Conservation (phyloP, 2,329 filamentous ascomycete genomes). For the Paraphoma sp. region DNA sequence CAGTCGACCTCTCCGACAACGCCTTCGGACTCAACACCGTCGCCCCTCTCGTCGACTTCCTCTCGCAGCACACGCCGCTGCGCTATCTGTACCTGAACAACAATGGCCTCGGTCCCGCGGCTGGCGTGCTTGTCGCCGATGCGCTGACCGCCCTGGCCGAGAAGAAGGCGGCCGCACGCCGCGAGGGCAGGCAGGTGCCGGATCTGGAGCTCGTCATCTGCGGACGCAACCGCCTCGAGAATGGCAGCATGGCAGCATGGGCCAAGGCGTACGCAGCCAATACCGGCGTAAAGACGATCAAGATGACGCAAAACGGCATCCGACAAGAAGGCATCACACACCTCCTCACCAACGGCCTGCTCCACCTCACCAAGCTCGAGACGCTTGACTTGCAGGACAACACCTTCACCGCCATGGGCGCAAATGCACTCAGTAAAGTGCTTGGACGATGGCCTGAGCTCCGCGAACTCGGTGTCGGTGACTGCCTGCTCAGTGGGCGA, state of each 20-base stretch:
- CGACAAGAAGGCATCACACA: slow-evolving; percentile 88
- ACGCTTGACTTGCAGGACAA: slow-evolving; percentile 95
- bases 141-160: slow-evolving; percentile 82
- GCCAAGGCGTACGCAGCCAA: slow-evolving; percentile 85
- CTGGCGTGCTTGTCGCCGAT: slow-evolving; percentile 87
- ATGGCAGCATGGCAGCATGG: slow-evolving; percentile 96
- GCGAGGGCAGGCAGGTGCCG: slow-evolving; percentile 74
- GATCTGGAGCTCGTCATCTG: slow-evolving; percentile 96
- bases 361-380: slow-evolving; percentile 70
- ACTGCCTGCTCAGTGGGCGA: slow-evolving; percentile 81
- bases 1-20: slow-evolving; percentile 96
- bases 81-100: slow-evolving; percentile 97
- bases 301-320: slow-evolving; percentile 99
- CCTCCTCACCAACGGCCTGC: slow-evolving; percentile 79
- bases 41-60: slow-evolving; percentile 89
- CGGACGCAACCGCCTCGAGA: slow-evolving; percentile 93
- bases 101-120: slow-evolving; percentile 92
- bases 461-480: slow-evolving; percentile 84
- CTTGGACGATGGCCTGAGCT: slow-evolving; percentile 77
- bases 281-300: slow-evolving; percentile 78
- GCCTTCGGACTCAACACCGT: slow-evolving; percentile 96
- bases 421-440: slow-evolving; percentile 77
- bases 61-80: slow-evolving; percentile 85
- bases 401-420: slow-evolving; percentile 86
- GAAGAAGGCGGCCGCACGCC: slow-evolving; percentile 81